Evolutionary conservation across 2,329 filamentous ascomycete genomes (phyloP), one percentile per base, ranked within the genome.

Genomic region (Colletotrichum sp.): DNA sequence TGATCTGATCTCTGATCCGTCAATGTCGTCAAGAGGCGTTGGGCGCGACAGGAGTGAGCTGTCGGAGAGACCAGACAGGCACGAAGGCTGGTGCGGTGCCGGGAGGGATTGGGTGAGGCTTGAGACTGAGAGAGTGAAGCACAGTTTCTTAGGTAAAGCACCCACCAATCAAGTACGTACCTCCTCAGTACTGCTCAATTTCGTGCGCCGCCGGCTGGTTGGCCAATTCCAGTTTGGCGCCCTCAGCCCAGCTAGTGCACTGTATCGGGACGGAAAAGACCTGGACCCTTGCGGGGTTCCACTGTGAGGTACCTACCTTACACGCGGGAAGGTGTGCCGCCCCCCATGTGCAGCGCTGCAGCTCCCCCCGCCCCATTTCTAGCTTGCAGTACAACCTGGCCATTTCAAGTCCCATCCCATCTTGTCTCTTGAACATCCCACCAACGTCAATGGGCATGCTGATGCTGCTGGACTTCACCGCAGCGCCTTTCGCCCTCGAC

Each of bases 341-440:
- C 70, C 63, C 57, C 65, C 71, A 69, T 73, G 71, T 68, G 63
- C 63, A 59, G 59, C 44, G 57, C 74, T 69, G 64, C 73, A 76
- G 68, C 72, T 63, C 44, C 64, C 75, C 75, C 72, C 55, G 52
- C 72, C 57, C 70, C 49, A 49, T 72, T 60, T 69, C 44, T 52
- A 73, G 73, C 70, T 76, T 69, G 57, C 70, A 36, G 59, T 74
- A 76, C 74, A 74, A 69, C 71, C 74, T 76, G 74, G 70, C 74
- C 74, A 74, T 69, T 76, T 69, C 34, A n/a, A 13, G 18, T 24
- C 52, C 24, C 30, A n/a, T 49, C 24, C 63, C 62, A 49, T 63
- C 63, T 26, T 18, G 8, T 49, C 64, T 39, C 39, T 52, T 44
- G 34, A 59, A 32, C 62, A 69, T 76, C 69, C 73, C 55, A 55